Conservation (phyloP, 495 filamentous ascomycete genomes). For the Halenospora varia region DNA sequence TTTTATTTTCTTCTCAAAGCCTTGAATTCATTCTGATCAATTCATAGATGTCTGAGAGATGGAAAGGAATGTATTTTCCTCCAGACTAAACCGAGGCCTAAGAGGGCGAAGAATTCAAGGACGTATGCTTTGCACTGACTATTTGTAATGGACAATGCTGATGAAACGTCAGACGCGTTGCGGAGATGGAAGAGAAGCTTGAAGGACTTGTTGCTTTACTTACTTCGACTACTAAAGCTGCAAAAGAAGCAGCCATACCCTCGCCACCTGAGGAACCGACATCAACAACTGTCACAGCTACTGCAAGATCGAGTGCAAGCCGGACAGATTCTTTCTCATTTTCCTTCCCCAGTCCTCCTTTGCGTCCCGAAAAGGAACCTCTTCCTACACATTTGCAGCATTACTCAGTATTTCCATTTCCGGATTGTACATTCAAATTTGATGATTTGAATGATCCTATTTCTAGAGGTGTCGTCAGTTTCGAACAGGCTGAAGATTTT, state of each 20-base stretch:
- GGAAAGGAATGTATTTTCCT: slow-evolving; percentile 22
- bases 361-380: not conserved
- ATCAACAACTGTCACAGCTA: not conserved
- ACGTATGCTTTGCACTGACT: slow-evolving; percentile 5
- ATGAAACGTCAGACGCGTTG: slow-evolving; percentile 20
- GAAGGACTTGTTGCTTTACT: slow-evolving; percentile 21
- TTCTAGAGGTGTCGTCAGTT: slow-evolving; percentile 17
- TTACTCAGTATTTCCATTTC: not conserved
- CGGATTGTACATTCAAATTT: slow-evolving; percentile 3
- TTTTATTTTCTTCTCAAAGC: not conserved
- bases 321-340: not conserved
- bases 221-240: not conserved
- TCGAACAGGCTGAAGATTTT: slow-evolving; percentile 9
- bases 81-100: slow-evolving; percentile 21
- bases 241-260: not conserved
- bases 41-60: slow-evolving; percentile 19
- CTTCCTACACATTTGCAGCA: not conserved
- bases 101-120: slow-evolving; percentile 22
- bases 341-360: not conserved
- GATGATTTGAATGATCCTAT: slow-evolving; percentile 21
- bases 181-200: slow-evolving; percentile 27
- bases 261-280: not conserved
- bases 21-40: too few species aligned
- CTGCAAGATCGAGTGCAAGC: not conserved
- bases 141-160: too few species aligned